phyloP scores from a whole-genome alignment of 768 basidiomycete species.

The Mycena rebaudengoi region DNA sequence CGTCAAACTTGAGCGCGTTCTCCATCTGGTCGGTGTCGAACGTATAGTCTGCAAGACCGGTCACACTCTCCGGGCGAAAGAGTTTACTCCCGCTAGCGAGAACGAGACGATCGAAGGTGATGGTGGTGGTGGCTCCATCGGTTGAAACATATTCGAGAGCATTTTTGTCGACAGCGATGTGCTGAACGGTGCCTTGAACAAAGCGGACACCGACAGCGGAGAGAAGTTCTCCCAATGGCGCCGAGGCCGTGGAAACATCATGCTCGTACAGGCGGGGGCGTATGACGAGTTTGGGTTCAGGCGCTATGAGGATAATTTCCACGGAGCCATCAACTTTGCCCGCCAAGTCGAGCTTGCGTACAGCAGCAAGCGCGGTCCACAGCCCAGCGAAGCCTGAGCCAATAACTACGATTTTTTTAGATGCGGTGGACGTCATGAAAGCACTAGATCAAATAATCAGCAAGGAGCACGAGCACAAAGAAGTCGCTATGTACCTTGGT shows the following conservation, averaged over 20 bases:
- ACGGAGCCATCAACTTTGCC: conserved; percentile 9
- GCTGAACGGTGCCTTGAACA: conserved; percentile 23
- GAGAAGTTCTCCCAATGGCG: conserved; percentile 20
- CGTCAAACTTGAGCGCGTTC: conserved; percentile 24
- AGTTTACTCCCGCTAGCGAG: conserved; percentile 32
- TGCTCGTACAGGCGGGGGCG: conserved; percentile 32
- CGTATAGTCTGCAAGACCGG: conserved; percentile 24
- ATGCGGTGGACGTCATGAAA: conserved; percentile 5
- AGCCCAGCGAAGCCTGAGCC: conserved; percentile 32
- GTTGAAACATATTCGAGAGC: conserved; percentile 19
- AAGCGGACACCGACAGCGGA: conserved; percentile 20
- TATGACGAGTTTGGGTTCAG: conserved; percentile 31
- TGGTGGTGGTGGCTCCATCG: conserved; percentile 8
- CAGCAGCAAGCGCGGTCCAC: conserved; percentile 30
- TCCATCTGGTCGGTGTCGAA: conserved; percentile 28
- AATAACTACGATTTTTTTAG: conserved; percentile 24
- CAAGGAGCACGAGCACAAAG: too few species aligned
- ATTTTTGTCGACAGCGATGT: conserved; percentile 15
- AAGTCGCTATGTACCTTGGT: too few species aligned
- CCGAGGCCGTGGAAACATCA: conserved; percentile 22
- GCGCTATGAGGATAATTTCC: conserved; percentile 29
- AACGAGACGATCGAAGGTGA: conserved; percentile 27
- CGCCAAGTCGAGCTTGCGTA: conserved; percentile 22
- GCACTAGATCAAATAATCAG: not conserved
- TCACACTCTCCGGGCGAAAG: conserved; percentile 21